These are phyloP conservation scores for Backusella mclennaniae DNA, from an alignment of 192 early-diverging fungal genomes.

Conservation along the genomic window DNA sequence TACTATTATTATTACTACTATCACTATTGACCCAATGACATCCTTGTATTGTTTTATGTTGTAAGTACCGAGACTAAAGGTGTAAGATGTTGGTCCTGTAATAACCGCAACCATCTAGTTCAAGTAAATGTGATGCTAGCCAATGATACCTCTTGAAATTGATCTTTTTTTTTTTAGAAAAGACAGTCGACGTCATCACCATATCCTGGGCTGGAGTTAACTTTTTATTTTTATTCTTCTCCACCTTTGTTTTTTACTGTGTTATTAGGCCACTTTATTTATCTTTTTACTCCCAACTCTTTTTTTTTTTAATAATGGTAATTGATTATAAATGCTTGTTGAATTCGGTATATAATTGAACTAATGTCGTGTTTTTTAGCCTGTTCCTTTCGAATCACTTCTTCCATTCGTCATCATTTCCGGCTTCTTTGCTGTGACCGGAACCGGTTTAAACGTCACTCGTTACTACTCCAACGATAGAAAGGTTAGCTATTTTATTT, in stretches of 20 bases:
- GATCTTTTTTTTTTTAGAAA: background rate
- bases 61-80: no score
- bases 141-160: background rate
- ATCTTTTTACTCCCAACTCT: slow-evolving; percentile 17
- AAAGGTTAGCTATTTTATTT: slow-evolving; percentile 45
- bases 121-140: background rate
- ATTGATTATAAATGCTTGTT: background rate
- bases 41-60: no score
- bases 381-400: slow-evolving; percentile 76
- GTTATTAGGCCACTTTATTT: slow-evolving; percentile 12
- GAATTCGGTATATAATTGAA: background rate
- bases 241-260: slow-evolving; percentile 2
- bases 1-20: no score
- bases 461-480: slow-evolving; percentile 61
- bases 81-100: no score
- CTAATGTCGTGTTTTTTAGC: slow-evolving; percentile 33
- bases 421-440: slow-evolving; percentile 63
- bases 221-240: slow-evolving; percentile 4
- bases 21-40: no score
- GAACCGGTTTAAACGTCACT: slow-evolving; percentile 53
- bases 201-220: background rate
- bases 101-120: background rate
- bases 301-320: slow-evolving; percentile 2
- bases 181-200: background rate
- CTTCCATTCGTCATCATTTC: slow-evolving; percentile 75